Evolutionary conservation across 345 rosid genomes (phyloP).

Genomic region (Raphanus sativus): DNA sequence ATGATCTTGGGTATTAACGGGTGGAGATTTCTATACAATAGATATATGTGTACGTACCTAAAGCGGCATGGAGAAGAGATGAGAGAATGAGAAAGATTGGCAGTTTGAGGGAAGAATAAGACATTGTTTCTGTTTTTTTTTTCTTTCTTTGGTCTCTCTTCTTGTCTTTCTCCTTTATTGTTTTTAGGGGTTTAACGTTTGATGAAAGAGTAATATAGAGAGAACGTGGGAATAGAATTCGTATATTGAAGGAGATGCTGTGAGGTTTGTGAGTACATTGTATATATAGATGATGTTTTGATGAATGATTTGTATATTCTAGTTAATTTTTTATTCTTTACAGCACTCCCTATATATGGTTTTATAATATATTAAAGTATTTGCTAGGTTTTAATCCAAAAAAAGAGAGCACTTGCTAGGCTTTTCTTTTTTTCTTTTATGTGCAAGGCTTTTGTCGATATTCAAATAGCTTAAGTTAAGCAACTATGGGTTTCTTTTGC

Average conservation of each 20-base stretch:
- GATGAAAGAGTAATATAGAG: slow-evolving; percentile 7
- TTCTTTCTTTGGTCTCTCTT: background rate
- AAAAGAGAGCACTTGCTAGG: no score
- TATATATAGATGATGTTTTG: slow-evolving; percentile 12
- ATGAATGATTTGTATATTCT: slow-evolving; percentile 21
- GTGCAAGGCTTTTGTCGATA: background rate
- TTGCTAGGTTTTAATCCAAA: background rate
- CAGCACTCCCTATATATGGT: slow-evolving; percentile 9
- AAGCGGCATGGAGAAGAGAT: slow-evolving; percentile 62
- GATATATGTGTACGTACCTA: slow-evolving; percentile 46
- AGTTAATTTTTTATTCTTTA: background rate
- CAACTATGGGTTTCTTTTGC: background rate
- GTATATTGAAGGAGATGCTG: slow-evolving; percentile 5
- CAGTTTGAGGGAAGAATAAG: slow-evolving; percentile 50
- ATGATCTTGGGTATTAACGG: background rate
- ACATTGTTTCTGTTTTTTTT: slow-evolving; percentile 44
- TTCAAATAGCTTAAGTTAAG: background rate
- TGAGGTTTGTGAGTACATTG: background rate
- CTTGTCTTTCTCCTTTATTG: slow-evolving; percentile 16
- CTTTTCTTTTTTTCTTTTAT: no score
- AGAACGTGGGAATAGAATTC: background rate
- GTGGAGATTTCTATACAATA: background rate
- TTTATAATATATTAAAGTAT: background rate
- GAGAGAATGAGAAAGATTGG: slow-evolving; percentile 53
- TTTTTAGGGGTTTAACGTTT: slow-evolving; percentile 10